Conservation (phyloP, 768 basidiomycete genomes). For the Hirschioporus abietinus region DNA sequence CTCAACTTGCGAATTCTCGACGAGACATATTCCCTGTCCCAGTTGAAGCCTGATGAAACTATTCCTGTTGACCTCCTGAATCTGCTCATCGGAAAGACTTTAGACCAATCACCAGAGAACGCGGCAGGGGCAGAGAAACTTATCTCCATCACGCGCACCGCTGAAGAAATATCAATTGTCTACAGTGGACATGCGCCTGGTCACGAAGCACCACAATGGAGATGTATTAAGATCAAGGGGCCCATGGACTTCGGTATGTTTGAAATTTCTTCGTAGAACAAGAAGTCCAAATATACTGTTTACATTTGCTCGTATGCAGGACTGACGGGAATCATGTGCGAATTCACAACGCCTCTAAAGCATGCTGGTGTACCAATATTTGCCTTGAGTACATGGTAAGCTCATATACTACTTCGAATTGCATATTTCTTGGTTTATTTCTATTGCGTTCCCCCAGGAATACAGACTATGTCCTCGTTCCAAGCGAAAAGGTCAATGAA, state of each 20-base stretch:
- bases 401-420: background rate
- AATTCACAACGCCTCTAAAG: constrained; percentile 50
- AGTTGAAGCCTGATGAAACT: constrained; percentile 31
- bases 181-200: constrained; percentile 32
- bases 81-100: constrained; percentile 24
- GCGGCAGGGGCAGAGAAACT: constrained; percentile 21
- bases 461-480: constrained; percentile 60
- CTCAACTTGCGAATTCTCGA: constrained; percentile 43
- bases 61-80: constrained; percentile 24
- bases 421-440: background rate
- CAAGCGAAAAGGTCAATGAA: constrained; percentile 33
- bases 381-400: constrained; percentile 58
- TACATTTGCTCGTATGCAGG: constrained; percentile 25
- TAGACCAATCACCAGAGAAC: constrained; percentile 20
- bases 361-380: constrained; percentile 49
- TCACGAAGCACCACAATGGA: constrained; percentile 42
- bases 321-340: constrained; percentile 51
- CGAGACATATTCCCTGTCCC: constrained; percentile 40
- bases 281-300: constrained; percentile 7
- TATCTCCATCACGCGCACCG: constrained; percentile 53
- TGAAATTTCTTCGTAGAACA: constrained; percentile 19
- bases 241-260: constrained; percentile 59
- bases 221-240: constrained; percentile 56
- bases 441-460: constrained; percentile 38
- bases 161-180: constrained; percentile 57